Base-by-base conservation (phyloP, 2,329 filamentous ascomycete species). In the Botrytis galanthina region DNA sequence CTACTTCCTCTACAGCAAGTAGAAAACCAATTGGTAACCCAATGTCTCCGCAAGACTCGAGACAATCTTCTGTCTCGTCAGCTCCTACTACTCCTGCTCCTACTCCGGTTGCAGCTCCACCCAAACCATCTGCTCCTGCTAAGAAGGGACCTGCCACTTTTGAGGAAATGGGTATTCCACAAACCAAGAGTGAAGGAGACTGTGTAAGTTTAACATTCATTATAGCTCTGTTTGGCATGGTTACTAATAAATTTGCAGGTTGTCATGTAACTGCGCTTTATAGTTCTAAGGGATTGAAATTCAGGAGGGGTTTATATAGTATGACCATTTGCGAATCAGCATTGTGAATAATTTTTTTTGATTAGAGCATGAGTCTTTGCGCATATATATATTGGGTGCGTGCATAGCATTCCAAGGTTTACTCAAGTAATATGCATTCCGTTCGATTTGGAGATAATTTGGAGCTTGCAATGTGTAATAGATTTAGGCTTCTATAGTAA, bases 81-180 rank as follows among this genome's bases (percentile, higher is more conserved):
- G 60, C 68, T 46, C 51, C 75, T 62, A 71, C 77, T 9, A 70
- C 69, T 7, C 68, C 75, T 8, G 71, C 69, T 7, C 68, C 75
- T 37, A 74, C 79, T 10, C 79, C 78, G 66, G 79, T 79, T 63
- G 74, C 88, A 87, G 96, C 95, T 18, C 95, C 95, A 32, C 39
- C 51, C 61, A 73, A 48, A 57, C 42, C 73, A 12, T 68, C 67
- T 2, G 66, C 75, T n/a, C 74, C 79, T 12, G 78, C 78, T 61
- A 80, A 81, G 63, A 75, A 87, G 87, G 96, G 95, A 18, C 95
- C 96, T 1, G 93, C 96, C 79, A 98, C 96, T 0, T 99, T 99
- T 82, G 95, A 98, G 81, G 95, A 97, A 81, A 99, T 99, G 96
- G 96, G 96, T 57, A 95, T 99, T 78, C 93, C 94, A 10, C 88